Percentiles rank a stretch among this genome's conserved stretches.
Conservation (phyloP, 768 basidiomycete genomes). For the Coprinopsis sp. region DNA sequence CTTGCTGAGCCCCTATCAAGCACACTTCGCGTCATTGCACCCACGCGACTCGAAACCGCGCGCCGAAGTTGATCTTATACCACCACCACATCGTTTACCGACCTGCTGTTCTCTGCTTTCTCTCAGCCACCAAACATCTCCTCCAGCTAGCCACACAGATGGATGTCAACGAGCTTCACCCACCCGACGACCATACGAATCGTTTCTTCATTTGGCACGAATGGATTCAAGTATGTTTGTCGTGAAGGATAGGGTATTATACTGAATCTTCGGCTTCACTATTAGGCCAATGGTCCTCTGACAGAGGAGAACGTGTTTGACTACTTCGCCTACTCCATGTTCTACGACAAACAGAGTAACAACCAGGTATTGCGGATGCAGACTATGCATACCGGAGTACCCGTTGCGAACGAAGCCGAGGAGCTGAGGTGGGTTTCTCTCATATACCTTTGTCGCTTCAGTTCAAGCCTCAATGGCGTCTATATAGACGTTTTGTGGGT, state of each 20-base stretch:
- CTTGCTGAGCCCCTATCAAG: no score
- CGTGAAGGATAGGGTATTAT: background rate
- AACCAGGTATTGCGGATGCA: constrained; percentile 94
- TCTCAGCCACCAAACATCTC: no score
- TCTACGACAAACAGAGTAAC: constrained; percentile 92
- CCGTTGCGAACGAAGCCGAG: constrained; percentile 74
- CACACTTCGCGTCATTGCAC: no score
- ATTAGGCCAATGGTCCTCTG: constrained; percentile 71
- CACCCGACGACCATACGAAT: constrained; percentile 76
- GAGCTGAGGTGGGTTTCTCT: constrained; percentile 67
- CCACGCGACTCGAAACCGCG: no score
- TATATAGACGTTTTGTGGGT: constrained; percentile 73
- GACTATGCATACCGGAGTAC: constrained; percentile 78
- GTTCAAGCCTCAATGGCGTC: background rate
- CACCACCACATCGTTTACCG: no score
- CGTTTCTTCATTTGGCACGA: constrained; percentile 90
- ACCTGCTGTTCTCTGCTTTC: no score
- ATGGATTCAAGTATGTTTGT: constrained; percentile 66
- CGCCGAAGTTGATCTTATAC: no score
- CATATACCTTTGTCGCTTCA: background rate
- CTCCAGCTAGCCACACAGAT: no score
- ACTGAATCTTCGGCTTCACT: background rate
- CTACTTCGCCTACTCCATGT: constrained; percentile 88
- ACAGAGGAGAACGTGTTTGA: constrained; percentile 78
- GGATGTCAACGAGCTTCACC: constrained; percentile 64